phyloP scores from a whole-genome alignment of 2,329 filamentous ascomycete genomes.

The Thelonectria olida region DNA sequence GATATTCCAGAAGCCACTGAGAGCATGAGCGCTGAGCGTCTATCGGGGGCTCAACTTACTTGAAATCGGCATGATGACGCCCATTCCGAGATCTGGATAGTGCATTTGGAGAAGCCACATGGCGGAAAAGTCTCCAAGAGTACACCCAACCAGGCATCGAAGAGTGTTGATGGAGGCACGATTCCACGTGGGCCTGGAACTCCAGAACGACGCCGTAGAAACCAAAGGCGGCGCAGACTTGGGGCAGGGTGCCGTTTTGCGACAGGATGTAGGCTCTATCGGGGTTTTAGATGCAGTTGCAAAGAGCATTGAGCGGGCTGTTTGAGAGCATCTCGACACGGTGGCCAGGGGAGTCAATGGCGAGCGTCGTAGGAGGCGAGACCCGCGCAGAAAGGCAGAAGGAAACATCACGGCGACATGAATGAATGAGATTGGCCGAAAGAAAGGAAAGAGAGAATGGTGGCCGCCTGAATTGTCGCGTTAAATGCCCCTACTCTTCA shows the following conservation, averaged over 20 bases:
- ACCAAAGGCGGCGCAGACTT: background rate
- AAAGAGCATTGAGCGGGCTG: no score
- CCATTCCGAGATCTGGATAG: constrained; percentile 56
- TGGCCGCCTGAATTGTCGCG: no score
- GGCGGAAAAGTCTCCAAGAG: constrained; percentile 63
- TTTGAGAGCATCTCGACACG: no score
- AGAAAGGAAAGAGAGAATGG: no score
- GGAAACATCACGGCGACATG: no score
- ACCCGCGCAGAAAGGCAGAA: no score
- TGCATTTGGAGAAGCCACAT: constrained; percentile 64
- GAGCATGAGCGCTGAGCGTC: background rate
- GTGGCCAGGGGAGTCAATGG: no score
- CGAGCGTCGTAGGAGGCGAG: no score
- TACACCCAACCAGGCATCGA: constrained; percentile 65
- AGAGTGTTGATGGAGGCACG: constrained; percentile 64
- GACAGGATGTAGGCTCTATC: background rate
- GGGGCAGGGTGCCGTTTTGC: background rate
- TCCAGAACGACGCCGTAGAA: constrained; percentile 42
- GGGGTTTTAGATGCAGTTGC: background rate
- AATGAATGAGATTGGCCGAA: no score
- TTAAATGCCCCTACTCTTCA: no score
- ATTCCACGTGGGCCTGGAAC: constrained; percentile 51
- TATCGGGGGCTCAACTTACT: constrained; percentile 45
- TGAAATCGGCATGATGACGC: constrained; percentile 60
- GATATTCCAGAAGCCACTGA: constrained; percentile 61